Base-by-base conservation (phyloP, 495 filamentous ascomycete species). In the Aspergillus cristatus region DNA sequence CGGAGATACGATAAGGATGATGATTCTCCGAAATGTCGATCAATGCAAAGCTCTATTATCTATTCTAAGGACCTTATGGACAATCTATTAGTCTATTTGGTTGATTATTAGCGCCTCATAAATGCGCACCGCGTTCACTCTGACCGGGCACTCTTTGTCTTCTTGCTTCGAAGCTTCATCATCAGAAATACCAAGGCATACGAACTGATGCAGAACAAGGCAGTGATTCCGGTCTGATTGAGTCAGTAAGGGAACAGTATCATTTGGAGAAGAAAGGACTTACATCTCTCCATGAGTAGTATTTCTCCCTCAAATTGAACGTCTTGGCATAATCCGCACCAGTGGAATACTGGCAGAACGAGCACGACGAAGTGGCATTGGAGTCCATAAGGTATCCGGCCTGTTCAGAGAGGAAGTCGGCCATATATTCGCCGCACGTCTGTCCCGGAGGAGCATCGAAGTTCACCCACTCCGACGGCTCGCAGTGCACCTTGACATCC, bases 371-470 rank as follows among this genome's bases (percentile, higher is more conserved):
- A 0, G 71, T 82, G 3, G 68, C 63, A 18, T 63, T 62, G 4
- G 65, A 51, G 46, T 82, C 65, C 14, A 65, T 43, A 12, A 88
- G 62, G 37, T 80, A 81, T 1, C 82, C 82, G 1, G 76, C 62
- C 0, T 60, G 54, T 0, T 43, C 40, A 0, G 44, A 34, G 1
- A 75, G 69, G 44, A 81, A 86, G 7, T 62, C 35, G 12, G 48
- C 40, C 57, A 86, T 57, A 47, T 87, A 93, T 42, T 77, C 67
- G 13, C 76, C 82, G 46, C 84, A 90, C 0, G 67, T 78, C 46
- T 78, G 66, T 1, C 75, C 78, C 20, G 37, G 34, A 0, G 83
- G 83, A 3, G 80, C 70, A 0, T 47, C 59, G 59, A 90, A 88
- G 0, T 38, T 46, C 42, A 79, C 75, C 16, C 75, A 67, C 49